Base-by-base conservation (phyloP, 163 green algal species). In the Scenedesmus sp. region DNA sequence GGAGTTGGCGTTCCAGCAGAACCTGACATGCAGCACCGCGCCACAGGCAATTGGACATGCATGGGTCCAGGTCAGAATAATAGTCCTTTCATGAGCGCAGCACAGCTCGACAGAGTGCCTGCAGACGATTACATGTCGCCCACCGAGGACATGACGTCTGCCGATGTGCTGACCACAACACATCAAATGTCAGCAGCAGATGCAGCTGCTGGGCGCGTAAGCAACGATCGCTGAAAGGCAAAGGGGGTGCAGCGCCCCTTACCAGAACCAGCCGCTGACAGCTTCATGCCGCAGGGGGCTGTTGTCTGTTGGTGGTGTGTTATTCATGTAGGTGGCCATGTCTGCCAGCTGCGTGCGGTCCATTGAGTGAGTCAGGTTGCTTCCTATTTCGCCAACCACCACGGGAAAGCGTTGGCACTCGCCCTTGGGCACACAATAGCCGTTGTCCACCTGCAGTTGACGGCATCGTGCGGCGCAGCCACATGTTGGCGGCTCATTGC, bases 391-490 rank as follows among this genome's bases (percentile, higher is more conserved):
- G 0, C 85, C 90, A 7, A 81, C 30, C n/a, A 89, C 81, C 1
- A 93, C 80, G 13, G 90, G 90, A 85, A 91, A 93, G 10, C 46
- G 49, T 59, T 81, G 61, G 70, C 90, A 90, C 7, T 81, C 68
- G 46, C 51, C 51, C 16, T 16, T 49, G 24, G 70, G 44, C 46
- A 86, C 44, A 43, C 81, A 86, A 49, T 86, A 86, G 24, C 81
- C 81, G 26, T 86, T 85, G 12, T 51, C 79, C 46, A 85, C 79
- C 79, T 85, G 79, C 79, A 68, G 20, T 24, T 22, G 22, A 51
- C 65, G 12, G 22, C 22, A 76, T 40, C 30, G 40, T 72, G 59
- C 5, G 22, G 33, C 59, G 20, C 12, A 72, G 24, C 2, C 59
- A 72, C 13, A 5, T 35, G 7, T 24, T 6, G 22, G 33, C 9